Conservation (phyloP, 805 yeast genomes). For the Brettanomyces sp. region DNA sequence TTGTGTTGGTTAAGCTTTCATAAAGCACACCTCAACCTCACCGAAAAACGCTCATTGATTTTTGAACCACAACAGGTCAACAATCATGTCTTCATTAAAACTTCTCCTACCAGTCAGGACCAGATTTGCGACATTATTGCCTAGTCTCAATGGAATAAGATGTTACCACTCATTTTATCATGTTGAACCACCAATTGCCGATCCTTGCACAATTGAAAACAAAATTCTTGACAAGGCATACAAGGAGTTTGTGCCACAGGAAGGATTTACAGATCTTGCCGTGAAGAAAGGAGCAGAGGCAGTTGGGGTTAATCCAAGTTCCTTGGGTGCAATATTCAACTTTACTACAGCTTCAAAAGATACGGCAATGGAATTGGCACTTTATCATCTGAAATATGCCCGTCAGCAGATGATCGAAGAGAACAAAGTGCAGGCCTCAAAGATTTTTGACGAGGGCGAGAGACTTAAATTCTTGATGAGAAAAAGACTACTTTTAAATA, state of each 20-base stretch:
- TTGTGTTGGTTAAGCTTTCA: too few species aligned
- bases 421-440: conserved; percentile 16
- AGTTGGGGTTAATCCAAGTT: conserved; percentile 30
- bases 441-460: conserved; percentile 13
- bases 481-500: conserved; percentile 42
- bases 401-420: conserved; percentile 28
- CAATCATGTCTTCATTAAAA: too few species aligned
- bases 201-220: conserved; percentile 27
- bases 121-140: too few species aligned
- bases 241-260: conserved; percentile 29
- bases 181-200: conserved; percentile 28
- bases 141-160: conserved; percentile 3
- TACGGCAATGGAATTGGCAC: conserved; percentile 31
- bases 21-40: too few species aligned
- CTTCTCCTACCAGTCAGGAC: too few species aligned
- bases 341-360: conserved; percentile 21
- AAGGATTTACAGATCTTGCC: conserved; percentile 35
- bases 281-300: conserved; percentile 35
- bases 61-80: too few species aligned
- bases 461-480: conserved; percentile 25
- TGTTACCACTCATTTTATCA: conserved; percentile 29
- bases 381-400: conserved; percentile 37
- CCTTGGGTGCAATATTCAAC: conserved; percentile 31
- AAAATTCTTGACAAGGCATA: conserved; percentile 26
- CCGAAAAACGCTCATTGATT: too few species aligned